Evolutionary conservation across 2,329 filamentous ascomycete genomes (phyloP), one percentile per base, ranked within the genome.

Genomic region (Graphilbum fragrans): DNA sequence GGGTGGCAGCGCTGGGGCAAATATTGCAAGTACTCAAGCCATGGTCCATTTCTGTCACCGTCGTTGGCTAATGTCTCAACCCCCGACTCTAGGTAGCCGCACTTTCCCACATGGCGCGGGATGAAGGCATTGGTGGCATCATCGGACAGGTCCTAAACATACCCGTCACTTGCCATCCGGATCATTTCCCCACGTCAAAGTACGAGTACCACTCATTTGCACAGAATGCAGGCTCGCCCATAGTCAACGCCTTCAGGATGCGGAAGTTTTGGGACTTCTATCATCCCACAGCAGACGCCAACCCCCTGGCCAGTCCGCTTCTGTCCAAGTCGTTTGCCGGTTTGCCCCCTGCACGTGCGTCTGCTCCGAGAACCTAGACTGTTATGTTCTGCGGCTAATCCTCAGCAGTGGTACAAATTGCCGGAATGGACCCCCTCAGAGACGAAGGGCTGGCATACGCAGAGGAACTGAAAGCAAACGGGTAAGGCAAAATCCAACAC

Each of bases 231-330:
- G 29, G 35, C 8, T 37, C 48, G 20, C 39, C 41, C 18, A 39
- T 52, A 7, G 45, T 52, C 39, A 38, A 51, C 33, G 45, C 45
- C 3, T 17, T 23, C 3, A 43, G 42, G 16, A 50, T 52, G 49
- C 23, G 39, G 16, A 43, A 38, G 32, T 52, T 48, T 34, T 51
- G 49, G 50, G 38, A 47, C 10, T 37, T 45, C 21, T 52, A 52
- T 35, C 32, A 49, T 11, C 40, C 47, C 2, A 25, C 43, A 4
- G 35, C 32, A 4, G 36, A 38, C 17, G 31, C 37, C n/a, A 45
- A 43, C 6, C 39, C 38, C 3, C 38, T 40, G 19, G 44, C 45
- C 12, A 41, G 37, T 17, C 48, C 50, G 7, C 40, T 52, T 14
- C 42, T 52, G 33, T 42, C 44, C 10, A 23, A 32, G 12, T 38